These are phyloP conservation scores for Pyricularia sp. DNA, from an alignment of 2,329 filamentous ascomycete genomes.

Conservation along the genomic window DNA sequence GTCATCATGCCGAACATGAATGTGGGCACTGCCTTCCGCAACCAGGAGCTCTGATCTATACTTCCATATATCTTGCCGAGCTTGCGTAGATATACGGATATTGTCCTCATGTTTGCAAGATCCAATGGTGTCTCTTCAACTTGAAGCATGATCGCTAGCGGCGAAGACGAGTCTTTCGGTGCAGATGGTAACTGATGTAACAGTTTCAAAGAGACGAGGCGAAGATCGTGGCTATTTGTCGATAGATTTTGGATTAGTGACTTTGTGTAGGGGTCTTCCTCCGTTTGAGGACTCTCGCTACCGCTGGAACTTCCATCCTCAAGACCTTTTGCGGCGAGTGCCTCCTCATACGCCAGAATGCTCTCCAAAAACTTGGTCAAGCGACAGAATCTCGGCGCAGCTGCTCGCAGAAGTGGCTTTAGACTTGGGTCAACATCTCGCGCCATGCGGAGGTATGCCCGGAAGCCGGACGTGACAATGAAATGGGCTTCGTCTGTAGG, in stretches of 20 bases:
- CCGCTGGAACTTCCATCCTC: constrained; percentile 14
- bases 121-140: constrained; percentile 70
- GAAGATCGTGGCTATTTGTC: constrained; percentile 60
- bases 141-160: constrained; percentile 53
- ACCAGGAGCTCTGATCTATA: constrained; percentile 45
- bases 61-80: constrained; percentile 52
- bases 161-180: constrained; percentile 32
- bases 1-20: constrained; percentile 87
- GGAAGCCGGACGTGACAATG: constrained; percentile 62
- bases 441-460: constrained; percentile 55
- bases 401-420: constrained; percentile 52
- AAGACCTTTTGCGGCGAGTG: constrained; percentile 12
- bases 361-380: constrained; percentile 54
- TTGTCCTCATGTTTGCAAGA: constrained; percentile 59
- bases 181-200: constrained; percentile 47
- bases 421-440: constrained; percentile 45
- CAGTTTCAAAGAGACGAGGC: constrained; percentile 60
- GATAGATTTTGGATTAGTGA: constrained; percentile 62
- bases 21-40: constrained; percentile 59
- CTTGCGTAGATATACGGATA: constrained; percentile 78
- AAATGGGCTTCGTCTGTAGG: constrained; percentile 54
- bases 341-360: constrained; percentile 41
- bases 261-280: constrained; percentile 47
- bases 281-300: constrained; percentile 32
- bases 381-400: constrained; percentile 52